A percentile compares a stretch with the other conserved stretches of the same genome.
Conservation (phyloP, 768 basidiomycete genomes). For the Termitomyces sp. region DNA sequence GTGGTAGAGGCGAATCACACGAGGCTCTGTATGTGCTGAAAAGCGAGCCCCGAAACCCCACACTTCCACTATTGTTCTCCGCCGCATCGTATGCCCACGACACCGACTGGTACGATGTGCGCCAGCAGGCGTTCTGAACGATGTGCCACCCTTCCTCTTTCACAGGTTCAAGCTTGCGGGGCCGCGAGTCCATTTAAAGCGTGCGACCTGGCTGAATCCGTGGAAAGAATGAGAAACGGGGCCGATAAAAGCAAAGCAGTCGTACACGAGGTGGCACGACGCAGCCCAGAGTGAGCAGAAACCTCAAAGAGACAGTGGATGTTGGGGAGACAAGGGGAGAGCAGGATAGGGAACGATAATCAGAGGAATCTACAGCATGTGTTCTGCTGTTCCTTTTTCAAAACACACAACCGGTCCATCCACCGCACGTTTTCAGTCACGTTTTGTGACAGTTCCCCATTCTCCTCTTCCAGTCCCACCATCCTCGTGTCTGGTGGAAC, state of each 20-base stretch:
- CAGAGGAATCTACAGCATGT: conserved; percentile 31
- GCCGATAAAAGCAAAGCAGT: conserved; percentile 8
- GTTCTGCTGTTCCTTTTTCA: conserved; percentile 21
- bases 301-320: conserved; percentile 26
- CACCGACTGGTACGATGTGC: conserved; percentile 35
- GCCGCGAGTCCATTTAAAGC: conserved; percentile 25
- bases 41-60: conserved; percentile 34
- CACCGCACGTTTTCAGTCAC: conserved; percentile 28
- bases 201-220: conserved; percentile 14
- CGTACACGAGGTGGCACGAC: conserved; percentile 30
- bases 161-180: conserved; percentile 19
- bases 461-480: conserved; percentile 7
- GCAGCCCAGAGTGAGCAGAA: conserved; percentile 21
- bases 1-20: conserved; percentile 10
- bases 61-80: conserved; percentile 25
- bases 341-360: conserved; percentile 26
- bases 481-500: not conserved
- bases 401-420: conserved; percentile 28
- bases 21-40: conserved; percentile 20
- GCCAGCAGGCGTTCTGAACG: conserved; percentile 39
- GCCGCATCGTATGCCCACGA: conserved; percentile 38
- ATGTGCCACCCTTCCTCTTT: conserved; percentile 41
- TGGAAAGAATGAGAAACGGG: conserved; percentile 5
- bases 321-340: conserved; percentile 15
- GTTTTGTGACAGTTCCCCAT: conserved; percentile 13